Evolutionary conservation across 768 basidiomycete genomes (phyloP), one percentile per base, ranked within the genome.

Genomic region (Sarcodon sp.): DNA sequence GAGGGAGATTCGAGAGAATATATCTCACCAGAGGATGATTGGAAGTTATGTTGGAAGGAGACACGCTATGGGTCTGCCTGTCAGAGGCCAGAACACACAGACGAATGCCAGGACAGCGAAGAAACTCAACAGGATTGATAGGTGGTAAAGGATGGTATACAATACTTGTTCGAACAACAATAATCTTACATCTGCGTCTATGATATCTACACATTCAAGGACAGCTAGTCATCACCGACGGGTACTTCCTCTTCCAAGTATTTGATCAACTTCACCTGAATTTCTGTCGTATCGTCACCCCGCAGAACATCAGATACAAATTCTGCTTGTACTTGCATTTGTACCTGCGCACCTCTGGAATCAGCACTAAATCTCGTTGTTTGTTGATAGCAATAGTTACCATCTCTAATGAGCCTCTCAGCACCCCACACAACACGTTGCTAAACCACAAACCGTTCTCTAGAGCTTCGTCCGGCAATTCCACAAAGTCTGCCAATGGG

Each of bases 161-260:
- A 27, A 27, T 27, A 4, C 21, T 27, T 4, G 21, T 4, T 27
- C 21, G 21, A 27, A 27, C 21, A 27, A 27, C 11, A 41, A 41
- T 41, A 41, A 41, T 13, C 15, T 27, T 16, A 15, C 39, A 9
- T 41, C 39, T 41, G 27, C 16, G 8, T 13, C 39, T 8, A 15
- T 16, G 39, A 9, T 9, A 13, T 13, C 16, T 41, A 27, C 39
- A 13, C 15, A 27, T 16, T 13, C 15, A 9, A 8, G 27, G 39
- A 18, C 36, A 55, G 55, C 65, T 71, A 94, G 66, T 96, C 92
- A 59, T 96, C 92, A 49, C 87, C 90, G 38, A 87, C 75, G 1
- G 92, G 92, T 27, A 94, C 81, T 63, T 99, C 96, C 64, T 99
- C 96, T 61, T 99, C 96, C 53, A 98, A 63, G 60, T 94, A 85